Base-by-base conservation (phyloP, 2,329 filamentous ascomycete genomes). In the Raffaelea ambrosiae region DNA sequence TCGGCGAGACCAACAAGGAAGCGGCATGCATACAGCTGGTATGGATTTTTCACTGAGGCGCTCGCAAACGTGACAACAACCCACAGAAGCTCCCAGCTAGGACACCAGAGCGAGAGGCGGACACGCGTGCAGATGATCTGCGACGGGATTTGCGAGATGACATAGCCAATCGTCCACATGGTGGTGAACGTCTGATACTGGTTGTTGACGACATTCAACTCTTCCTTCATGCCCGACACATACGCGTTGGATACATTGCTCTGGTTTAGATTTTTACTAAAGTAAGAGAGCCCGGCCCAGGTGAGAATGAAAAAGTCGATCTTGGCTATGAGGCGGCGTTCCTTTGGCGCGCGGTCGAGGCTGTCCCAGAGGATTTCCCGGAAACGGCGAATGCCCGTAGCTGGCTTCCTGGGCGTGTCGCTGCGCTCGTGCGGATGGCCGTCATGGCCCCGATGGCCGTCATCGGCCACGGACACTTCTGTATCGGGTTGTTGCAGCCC, bases 161-260 rank as follows among this genome's bases (percentile, higher is more conserved):
- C 43, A 39, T 45, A 45, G 7, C 43, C 43, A 3, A 45, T 45
- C 9, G 43, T 45, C 43, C 43, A 45, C 43, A 45, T 45, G 4
- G 43, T 45, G 5, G 43, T 45, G 11, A 45, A 39, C 3, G 43
- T 45, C 21, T 45, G 43, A 19, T 45, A 45, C 20, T 45, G 5
- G 18, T 45, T 45, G 19, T 20, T 16, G 2, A 45, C 43, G 4
- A 45, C 43, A 18, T 39, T 39, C 5, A 45, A 16, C 20, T 45
- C 43, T 16, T 45, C 43, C 21, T 45, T 38, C 43, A 45, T 45
- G 4, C 43, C 43, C 5, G 43, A 45, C 10, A 45, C 43, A 20
- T 45, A 45, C 3, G 43, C 43, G 19, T 45, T 45, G 13, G 43
- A 45, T 14, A 45, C 11, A 16, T 45, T 45, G 29, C 26, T 38